A percentile compares a stretch with the other conserved stretches of the same genome.
phyloP scores from a whole-genome alignment of 2,329 filamentous ascomycete genomes.

The Neonectria hederae region DNA sequence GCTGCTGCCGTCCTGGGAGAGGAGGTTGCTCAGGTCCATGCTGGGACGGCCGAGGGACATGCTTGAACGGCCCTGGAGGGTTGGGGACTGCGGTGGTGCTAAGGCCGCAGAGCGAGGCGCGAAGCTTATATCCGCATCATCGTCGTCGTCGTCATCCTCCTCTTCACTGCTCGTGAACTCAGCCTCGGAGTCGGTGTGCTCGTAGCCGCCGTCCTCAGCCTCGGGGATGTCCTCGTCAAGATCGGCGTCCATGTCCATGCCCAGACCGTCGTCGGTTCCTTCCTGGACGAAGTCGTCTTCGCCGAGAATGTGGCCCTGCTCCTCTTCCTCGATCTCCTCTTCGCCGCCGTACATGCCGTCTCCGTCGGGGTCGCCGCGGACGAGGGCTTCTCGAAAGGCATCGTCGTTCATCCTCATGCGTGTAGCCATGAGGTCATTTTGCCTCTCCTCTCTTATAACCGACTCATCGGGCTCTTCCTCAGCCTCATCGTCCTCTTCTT shows the following conservation, averaged over 20 bases:
- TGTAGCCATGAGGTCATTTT: slow-evolving; percentile 59
- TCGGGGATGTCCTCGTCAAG: slow-evolving; percentile 78
- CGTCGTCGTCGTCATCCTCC: slow-evolving; percentile 48
- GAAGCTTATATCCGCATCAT: slow-evolving; percentile 50
- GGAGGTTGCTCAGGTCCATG: slow-evolving; percentile 65
- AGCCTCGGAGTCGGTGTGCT: slow-evolving; percentile 81
- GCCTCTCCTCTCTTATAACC: slow-evolving; percentile 54
- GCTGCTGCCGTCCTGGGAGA: slow-evolving; percentile 68
- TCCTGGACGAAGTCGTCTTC: slow-evolving; percentile 66
- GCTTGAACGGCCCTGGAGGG: slow-evolving; percentile 44
- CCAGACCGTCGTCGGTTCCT: slow-evolving; percentile 41
- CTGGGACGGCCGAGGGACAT: slow-evolving; percentile 53
- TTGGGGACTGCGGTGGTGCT: slow-evolving; percentile 51
- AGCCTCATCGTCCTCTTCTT: slow-evolving; percentile 51
- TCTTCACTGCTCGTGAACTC: slow-evolving; percentile 64
- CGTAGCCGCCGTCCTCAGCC: slow-evolving; percentile 71
- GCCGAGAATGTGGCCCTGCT: slow-evolving; percentile 67
- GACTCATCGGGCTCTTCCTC: slow-evolving; percentile 53
- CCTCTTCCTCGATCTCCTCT: slow-evolving; percentile 64
- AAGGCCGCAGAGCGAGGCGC: slow-evolving; percentile 49
- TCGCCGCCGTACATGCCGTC: slow-evolving; percentile 63
- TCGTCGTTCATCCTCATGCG: slow-evolving; percentile 67
- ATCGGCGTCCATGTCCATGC: slow-evolving; percentile 69
- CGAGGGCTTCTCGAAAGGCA: slow-evolving; percentile 68
- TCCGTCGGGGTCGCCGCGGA: slow-evolving; percentile 59